These are phyloP conservation scores for Pezicula carpinea DNA, from an alignment of 2,329 filamentous ascomycete species.

Conservation along the genomic window DNA sequence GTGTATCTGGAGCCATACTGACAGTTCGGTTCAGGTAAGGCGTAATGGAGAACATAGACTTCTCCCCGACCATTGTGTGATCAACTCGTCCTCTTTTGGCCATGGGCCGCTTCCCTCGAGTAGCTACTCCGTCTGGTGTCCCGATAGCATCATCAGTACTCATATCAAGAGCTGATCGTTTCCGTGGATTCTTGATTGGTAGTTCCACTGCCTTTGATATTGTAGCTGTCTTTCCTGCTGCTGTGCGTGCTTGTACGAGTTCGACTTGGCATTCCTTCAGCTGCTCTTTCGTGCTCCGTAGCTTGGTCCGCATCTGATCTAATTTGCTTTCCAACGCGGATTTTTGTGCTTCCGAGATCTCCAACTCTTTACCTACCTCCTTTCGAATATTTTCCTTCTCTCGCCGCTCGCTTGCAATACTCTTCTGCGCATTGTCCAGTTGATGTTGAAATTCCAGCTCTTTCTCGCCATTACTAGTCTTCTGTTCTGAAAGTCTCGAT, in stretches of 20 bases:
- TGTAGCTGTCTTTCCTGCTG: slow-evolving; percentile 18
- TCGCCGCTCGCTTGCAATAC: slow-evolving; percentile 19
- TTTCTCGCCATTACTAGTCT: slow-evolving; percentile 6
- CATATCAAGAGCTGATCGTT: slow-evolving; percentile 38
- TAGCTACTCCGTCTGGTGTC: slow-evolving; percentile 42
- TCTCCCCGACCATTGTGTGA: slow-evolving; percentile 67
- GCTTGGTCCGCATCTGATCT: slow-evolving; percentile 40
- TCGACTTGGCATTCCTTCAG: slow-evolving; percentile 58
- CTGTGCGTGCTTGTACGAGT: slow-evolving; percentile 34
- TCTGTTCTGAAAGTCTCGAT: slow-evolving; percentile 21
- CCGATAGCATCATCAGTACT: slow-evolving; percentile 42
- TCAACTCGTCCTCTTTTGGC: slow-evolving; percentile 54
- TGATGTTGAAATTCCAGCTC: slow-evolving; percentile 24
- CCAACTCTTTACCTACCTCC: slow-evolving; percentile 52
- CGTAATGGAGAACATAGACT: slow-evolving; percentile 90
- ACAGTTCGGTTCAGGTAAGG: slow-evolving; percentile 80
- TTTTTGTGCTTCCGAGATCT: slow-evolving; percentile 54
- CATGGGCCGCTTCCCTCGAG: slow-evolving; percentile 36
- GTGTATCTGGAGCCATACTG: slow-evolving; percentile 43
- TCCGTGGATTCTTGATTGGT: slow-evolving; percentile 27
- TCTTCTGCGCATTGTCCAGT: not conserved
- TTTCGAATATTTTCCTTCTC: slow-evolving; percentile 43
- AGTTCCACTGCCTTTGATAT: slow-evolving; percentile 14
- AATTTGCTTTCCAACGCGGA: slow-evolving; percentile 64
- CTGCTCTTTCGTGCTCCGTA: slow-evolving; percentile 65